These are phyloP conservation scores for Talaromyces atroroseus DNA, from an alignment of 2,329 filamentous ascomycete species.

Conservation along the genomic window DNA sequence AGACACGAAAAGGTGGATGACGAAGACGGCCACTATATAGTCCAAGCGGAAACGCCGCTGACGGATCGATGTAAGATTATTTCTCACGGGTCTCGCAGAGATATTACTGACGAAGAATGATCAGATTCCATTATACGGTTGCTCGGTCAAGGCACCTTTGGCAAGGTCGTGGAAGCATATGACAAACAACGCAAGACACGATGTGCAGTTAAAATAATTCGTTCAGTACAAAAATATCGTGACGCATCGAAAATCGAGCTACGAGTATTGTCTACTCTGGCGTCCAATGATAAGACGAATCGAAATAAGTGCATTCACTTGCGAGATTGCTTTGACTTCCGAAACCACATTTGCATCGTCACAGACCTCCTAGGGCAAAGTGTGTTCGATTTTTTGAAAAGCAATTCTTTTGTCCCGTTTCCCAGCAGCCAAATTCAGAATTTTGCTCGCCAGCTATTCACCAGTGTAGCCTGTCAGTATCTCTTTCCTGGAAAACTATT, in stretches of 20 bases:
- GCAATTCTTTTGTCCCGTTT: conserved; percentile 91
- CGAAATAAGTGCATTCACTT: conserved; percentile 95
- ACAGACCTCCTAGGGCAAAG: conserved; percentile 80
- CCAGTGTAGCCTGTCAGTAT: conserved; percentile 90
- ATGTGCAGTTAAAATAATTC: conserved; percentile 96
- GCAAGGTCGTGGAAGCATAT: conserved; percentile 91
- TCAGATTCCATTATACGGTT: conserved; percentile 82
- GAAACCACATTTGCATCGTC: conserved; percentile 89
- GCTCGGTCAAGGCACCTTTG: conserved; percentile 94
- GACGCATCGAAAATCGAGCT: conserved; percentile 94
- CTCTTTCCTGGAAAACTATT: background rate
- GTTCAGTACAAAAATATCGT: conserved; percentile 95
- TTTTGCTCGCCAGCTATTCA: conserved; percentile 91
- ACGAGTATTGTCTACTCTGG: conserved; percentile 82
- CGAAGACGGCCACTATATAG: conserved; percentile 94
- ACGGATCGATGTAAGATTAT: conserved; percentile 75
- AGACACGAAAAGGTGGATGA: conserved; percentile 77
- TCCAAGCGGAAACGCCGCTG: conserved; percentile 76
- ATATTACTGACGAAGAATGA: conserved; percentile 16
- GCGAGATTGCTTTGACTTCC: conserved; percentile 93
- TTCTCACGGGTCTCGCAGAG: background rate
- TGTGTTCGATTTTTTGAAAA: conserved; percentile 96
- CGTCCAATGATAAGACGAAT: conserved; percentile 85
- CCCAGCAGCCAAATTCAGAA: conserved; percentile 97
- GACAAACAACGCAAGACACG: conserved; percentile 71